Conservation (phyloP, 805 yeast genomes). For the Sugiyamaella smithiae region DNA sequence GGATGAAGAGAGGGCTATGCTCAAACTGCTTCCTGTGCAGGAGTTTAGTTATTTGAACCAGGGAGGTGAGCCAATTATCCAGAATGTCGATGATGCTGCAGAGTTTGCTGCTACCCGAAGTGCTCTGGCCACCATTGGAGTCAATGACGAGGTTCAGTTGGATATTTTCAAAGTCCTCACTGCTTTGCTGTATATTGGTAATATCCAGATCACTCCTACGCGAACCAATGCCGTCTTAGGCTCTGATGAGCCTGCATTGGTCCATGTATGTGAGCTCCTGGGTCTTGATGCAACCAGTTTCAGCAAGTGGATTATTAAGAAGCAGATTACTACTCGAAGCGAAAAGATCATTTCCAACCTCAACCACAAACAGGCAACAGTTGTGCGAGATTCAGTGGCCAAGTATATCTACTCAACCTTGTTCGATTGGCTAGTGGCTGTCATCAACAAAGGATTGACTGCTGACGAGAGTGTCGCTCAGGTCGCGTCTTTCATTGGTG, state of each 20-base stretch:
- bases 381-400: slow-evolving; percentile 95
- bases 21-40: slow-evolving; percentile 60
- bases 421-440: slow-evolving; percentile 91
- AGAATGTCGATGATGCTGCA: slow-evolving; percentile 74
- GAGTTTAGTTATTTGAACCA: slow-evolving; percentile 84
- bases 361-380: slow-evolving; percentile 77
- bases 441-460: slow-evolving; percentile 78
- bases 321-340: slow-evolving; percentile 86
- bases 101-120: slow-evolving; percentile 75
- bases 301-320: slow-evolving; percentile 89
- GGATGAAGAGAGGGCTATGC: slow-evolving; percentile 50
- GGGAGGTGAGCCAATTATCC: slow-evolving; percentile 71
- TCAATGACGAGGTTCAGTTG: slow-evolving; percentile 54
- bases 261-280: slow-evolving; percentile 77
- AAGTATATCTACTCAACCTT: slow-evolving; percentile 88
- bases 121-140: slow-evolving; percentile 79
- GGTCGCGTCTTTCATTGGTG: slow-evolving; percentile 82
- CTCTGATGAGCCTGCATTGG: slow-evolving; percentile 82
- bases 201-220: slow-evolving; percentile 80
- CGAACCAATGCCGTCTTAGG: slow-evolving; percentile 78
- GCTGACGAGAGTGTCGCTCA: slow-evolving; percentile 62
- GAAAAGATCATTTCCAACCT: slow-evolving; percentile 87
- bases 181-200: slow-evolving; percentile 89
- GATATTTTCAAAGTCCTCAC: slow-evolving; percentile 78
- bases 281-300: slow-evolving; percentile 72